A percentile compares a stretch with the other conserved stretches of the same genome.
These are phyloP conservation scores for Hortiboletus flavorubellus DNA, from an alignment of 768 basidiomycete species.

Conservation along the genomic window DNA sequence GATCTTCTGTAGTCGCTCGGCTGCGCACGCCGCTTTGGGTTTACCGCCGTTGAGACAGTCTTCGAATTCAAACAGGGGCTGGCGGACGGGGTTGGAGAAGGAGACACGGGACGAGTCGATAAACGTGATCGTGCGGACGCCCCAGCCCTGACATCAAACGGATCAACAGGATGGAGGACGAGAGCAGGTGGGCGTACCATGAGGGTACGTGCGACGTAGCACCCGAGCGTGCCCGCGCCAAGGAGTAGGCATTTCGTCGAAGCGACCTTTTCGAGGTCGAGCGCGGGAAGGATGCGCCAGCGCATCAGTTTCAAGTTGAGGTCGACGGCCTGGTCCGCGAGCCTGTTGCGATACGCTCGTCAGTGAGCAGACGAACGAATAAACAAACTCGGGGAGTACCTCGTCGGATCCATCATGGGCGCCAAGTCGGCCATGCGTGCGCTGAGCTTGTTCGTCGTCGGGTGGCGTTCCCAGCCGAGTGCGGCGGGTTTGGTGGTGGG, in stretches of 20 bases:
- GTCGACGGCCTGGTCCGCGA: constrained; percentile 97
- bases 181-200: constrained; percentile 49
- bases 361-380: not conserved
- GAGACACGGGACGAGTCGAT: constrained; percentile 90
- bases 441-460: constrained; percentile 74
- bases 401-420: constrained; percentile 92
- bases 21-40: constrained; percentile 90
- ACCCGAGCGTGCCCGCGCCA: constrained; percentile 95
- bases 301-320: constrained; percentile 97
- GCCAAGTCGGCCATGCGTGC: constrained; percentile 88
- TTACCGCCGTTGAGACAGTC: constrained; percentile 93
- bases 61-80: constrained; percentile 93
- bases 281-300: constrained; percentile 89
- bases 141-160: constrained; percentile 73
- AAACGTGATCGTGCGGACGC: constrained; percentile 88
- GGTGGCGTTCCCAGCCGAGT: constrained; percentile 95
- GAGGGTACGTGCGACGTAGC: constrained; percentile 88
- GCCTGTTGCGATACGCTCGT: constrained; percentile 38
- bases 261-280: constrained; percentile 87
- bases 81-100: constrained; percentile 96
- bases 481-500: constrained; percentile 48
- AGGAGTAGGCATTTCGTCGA: constrained; percentile 78
- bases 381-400: constrained; percentile 39
- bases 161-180: not conserved
- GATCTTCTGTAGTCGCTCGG: constrained; percentile 78